Base-by-base conservation (phyloP, 2,329 filamentous ascomycete species). In the Penicillium sp. region DNA sequence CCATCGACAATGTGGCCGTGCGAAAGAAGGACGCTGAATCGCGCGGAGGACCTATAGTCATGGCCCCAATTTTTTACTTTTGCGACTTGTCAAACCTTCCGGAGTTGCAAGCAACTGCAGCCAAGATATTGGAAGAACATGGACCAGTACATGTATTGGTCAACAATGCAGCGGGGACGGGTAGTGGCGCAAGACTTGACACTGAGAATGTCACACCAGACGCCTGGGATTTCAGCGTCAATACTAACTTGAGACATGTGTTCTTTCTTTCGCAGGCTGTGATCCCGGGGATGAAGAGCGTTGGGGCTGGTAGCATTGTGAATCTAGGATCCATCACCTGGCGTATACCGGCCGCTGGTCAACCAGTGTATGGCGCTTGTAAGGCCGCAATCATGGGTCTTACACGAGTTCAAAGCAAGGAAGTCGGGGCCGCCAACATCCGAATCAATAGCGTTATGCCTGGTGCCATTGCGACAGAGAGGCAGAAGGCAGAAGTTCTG, bases 361-460 rank as follows among this genome's bases (percentile, higher is more conserved):
- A 64, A 19, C 69, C 72, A 6, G 59, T 75, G 5, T 77, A 77
- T 53, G 68, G 68, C 11, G 63, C 75, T 2, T 71, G 71, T 60
- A 77, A 77, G 52, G 70, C 74, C 1, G 75, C 74, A 2, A 59
- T 75, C 6, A 62, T 73, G 46, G 75, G 75, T 5, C 67, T 78
- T 65, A 77, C 75, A 43, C 59, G 67, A 33, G 71, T 69, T 34
- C 72, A 74, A 37, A 69, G 67, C 28, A 68, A 67, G 43, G 75
- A 77, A 64, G 71, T 76, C 46, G 75, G 74, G 0, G 40, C 29
- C 6, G 52, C 59, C n/a, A 71, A 71, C 1, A 67, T 78, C 16
- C 57, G 79, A 0, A 74, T 81, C 5, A 82, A 82, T 48, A 79
- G 76, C 52, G 75, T 82, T 26, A 78, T 81, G 76, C 79, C 80